These are phyloP conservation scores for Russula lepida DNA, from an alignment of 768 basidiomycete genomes.

Conservation along the genomic window DNA sequence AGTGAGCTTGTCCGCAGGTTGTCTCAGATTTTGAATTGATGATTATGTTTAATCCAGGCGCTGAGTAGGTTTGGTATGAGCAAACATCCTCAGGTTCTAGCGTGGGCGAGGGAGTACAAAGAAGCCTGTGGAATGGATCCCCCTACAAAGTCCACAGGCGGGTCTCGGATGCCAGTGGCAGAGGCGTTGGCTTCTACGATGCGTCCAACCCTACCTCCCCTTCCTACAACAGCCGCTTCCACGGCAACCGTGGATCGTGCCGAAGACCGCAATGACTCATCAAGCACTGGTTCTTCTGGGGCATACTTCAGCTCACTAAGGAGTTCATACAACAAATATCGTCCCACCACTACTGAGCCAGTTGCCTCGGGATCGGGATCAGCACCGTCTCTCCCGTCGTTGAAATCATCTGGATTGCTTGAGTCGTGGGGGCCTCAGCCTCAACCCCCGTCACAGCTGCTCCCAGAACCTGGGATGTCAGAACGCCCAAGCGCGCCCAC, in stretches of 20 bases:
- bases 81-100: conserved; percentile 46
- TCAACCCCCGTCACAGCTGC: conserved; percentile 1
- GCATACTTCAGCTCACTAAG: conserved; percentile 5
- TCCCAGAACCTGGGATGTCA: conserved; percentile 4
- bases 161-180: neutral
- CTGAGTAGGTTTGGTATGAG: conserved; percentile 56
- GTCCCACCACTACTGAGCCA: conserved; percentile 6
- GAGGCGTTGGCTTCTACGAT: neutral
- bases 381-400: conserved; percentile 49
- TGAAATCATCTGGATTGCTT: conserved; percentile 66
- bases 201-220: conserved; percentile 3
- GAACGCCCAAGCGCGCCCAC: conserved; percentile 1
- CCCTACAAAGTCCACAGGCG: conserved; percentile 18
- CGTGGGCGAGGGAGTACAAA: conserved; percentile 56
- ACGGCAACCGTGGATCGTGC: neutral
- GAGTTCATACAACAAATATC: conserved; percentile 14
- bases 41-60: conserved; percentile 33
- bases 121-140: conserved; percentile 58
- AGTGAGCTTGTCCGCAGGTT: conserved; percentile 37
- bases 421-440: conserved; percentile 39
- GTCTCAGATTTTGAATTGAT: conserved; percentile 4
- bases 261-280: conserved; percentile 15
- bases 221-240: neutral
- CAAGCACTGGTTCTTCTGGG: conserved; percentile 6
- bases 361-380: conserved; percentile 21